A percentile compares a stretch with the other conserved stretches of the same genome.
Conservation (phyloP, 805 yeast genomes). For the Danielia reshetovae region DNA sequence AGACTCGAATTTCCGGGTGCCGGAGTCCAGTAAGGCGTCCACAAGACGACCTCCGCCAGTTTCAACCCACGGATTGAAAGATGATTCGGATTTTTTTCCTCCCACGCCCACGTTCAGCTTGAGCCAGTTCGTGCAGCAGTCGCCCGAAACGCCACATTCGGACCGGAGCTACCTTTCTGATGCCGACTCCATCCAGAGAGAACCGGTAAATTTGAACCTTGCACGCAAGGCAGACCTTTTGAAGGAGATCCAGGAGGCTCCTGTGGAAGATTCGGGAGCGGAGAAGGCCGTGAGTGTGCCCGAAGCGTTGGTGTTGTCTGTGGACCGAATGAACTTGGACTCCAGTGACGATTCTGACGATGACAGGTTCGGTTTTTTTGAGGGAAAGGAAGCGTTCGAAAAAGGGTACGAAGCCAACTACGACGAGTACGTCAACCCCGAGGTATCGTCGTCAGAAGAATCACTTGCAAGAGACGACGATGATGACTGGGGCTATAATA, state of each 20-base stretch:
- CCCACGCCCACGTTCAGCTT: constrained; percentile 27
- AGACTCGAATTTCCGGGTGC: no score
- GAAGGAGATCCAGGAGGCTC: neutral
- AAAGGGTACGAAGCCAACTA: neutral
- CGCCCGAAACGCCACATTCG: constrained; percentile 33
- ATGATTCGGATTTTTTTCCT: constrained; percentile 14
- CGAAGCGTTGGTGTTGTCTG: constrained; percentile 12
- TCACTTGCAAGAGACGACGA: constrained; percentile 11
- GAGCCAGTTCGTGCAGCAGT: constrained; percentile 4
- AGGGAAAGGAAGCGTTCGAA: neutral
- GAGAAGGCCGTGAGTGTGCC: constrained; percentile 3
- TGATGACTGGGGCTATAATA: constrained; percentile 27
- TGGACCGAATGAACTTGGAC: constrained; percentile 11
- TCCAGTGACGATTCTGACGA: constrained; percentile 6
- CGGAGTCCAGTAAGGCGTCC: neutral
- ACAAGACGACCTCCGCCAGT: neutral
- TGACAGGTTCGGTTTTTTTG: neutral
- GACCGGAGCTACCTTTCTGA: constrained; percentile 37
- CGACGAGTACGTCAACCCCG: constrained; percentile 2
- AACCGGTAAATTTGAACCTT: constrained; percentile 29
- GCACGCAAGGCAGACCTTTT: neutral
- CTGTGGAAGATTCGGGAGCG: neutral
- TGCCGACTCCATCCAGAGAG: constrained; percentile 37
- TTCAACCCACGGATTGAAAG: neutral
- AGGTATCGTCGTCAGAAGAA: neutral